These are phyloP conservation scores for Cladophialophora exuberans DNA, from an alignment of 2,329 filamentous ascomycete genomes.

Conservation along the genomic window DNA sequence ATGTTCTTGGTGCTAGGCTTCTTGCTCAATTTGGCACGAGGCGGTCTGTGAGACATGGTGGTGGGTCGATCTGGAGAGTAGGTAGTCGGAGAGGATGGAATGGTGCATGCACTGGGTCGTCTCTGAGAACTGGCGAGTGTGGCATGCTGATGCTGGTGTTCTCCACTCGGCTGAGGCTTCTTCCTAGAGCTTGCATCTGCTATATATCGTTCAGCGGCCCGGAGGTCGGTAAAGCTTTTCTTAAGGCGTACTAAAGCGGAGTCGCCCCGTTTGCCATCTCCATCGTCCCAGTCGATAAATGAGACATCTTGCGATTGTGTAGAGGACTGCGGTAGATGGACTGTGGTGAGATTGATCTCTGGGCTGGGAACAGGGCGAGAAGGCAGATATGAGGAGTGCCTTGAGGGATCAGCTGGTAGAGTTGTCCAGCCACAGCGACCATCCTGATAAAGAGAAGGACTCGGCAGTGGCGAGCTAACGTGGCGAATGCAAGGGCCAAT, in stretches of 20 bases:
- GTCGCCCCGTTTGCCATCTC: neutral
- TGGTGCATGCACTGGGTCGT: too few species aligned
- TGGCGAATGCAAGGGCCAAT: neutral
- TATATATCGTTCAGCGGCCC: slow-evolving; percentile 25
- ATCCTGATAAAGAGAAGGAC: neutral
- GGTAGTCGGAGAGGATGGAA: too few species aligned
- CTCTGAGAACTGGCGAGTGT: neutral
- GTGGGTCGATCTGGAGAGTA: too few species aligned
- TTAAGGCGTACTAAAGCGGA: slow-evolving; percentile 22
- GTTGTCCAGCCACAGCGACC: neutral
- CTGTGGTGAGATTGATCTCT: neutral
- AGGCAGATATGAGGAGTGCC: neutral
- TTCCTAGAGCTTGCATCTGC: slow-evolving; percentile 9
- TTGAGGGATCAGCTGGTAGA: neutral
- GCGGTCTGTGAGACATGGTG: neutral
- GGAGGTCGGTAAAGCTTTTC: slow-evolving; percentile 25
- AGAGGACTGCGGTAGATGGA: neutral
- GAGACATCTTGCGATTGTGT: slow-evolving; percentile 17
- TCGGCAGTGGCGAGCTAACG: neutral
- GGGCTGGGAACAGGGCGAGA: neutral
- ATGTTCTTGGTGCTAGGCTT: slow-evolving; percentile 4
- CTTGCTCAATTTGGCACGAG: neutral
- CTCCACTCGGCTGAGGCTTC: neutral
- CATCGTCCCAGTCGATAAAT: slow-evolving; percentile 32
- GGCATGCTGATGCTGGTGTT: neutral